Percentiles rank a stretch among this genome's conserved stretches.
Conservation (phyloP, 441 rosid species). For the Jatropha podagrica region DNA sequence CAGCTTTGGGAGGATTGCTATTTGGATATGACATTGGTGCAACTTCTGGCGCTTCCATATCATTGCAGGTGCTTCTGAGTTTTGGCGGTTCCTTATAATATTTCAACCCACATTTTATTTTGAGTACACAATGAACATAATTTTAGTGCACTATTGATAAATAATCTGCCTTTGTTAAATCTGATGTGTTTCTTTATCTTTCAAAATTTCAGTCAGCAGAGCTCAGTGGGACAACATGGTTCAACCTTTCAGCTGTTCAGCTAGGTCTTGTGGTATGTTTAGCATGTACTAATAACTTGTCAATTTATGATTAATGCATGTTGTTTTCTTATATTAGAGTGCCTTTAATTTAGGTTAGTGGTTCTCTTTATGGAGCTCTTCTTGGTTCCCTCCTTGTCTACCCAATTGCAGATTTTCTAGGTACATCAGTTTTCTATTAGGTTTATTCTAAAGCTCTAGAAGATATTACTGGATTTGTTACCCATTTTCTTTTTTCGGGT, state of each 20-base stretch:
- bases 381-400: slow-evolving; percentile 84
- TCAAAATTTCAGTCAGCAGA: slow-evolving; percentile 56
- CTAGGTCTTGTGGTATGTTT: slow-evolving; percentile 89
- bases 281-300: slow-evolving; percentile 13
- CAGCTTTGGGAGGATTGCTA: slow-evolving; percentile 87
- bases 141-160: not conserved
- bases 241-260: slow-evolving; percentile 80
- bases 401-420: slow-evolving; percentile 88
- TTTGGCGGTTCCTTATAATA: slow-evolving; percentile 11
- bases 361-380: slow-evolving; percentile 96
- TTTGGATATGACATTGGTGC: slow-evolving; percentile 99
- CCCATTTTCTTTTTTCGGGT: slow-evolving; percentile 19
- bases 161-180: not conserved
- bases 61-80: slow-evolving; percentile 63
- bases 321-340: slow-evolving; percentile 17
- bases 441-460: slow-evolving; percentile 12
- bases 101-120: not conserved
- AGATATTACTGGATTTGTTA: slow-evolving; percentile 22
- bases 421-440: slow-evolving; percentile 37
- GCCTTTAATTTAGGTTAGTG: slow-evolving; percentile 71
- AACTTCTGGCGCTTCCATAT: slow-evolving; percentile 87
- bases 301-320: slow-evolving; percentile 17
- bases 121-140: not conserved
- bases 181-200: slow-evolving; percentile 24
- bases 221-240: slow-evolving; percentile 94